These are phyloP conservation scores for Rhododendron simsii DNA, from an alignment of 148 eudicot species.

Conservation along the genomic window DNA sequence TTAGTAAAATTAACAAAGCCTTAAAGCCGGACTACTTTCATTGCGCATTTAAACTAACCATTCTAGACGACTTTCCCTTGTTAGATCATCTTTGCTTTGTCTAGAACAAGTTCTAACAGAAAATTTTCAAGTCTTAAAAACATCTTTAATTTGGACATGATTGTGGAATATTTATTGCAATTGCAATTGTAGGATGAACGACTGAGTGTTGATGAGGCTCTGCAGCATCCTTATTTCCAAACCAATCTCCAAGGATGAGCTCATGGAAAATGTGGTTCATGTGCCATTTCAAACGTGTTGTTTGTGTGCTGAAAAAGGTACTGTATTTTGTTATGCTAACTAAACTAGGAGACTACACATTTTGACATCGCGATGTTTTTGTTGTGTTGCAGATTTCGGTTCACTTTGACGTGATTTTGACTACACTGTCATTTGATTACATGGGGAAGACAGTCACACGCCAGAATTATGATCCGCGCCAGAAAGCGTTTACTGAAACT, in stretches of 20 bases:
- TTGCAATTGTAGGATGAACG: slow-evolving; percentile 65
- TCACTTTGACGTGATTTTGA: background rate
- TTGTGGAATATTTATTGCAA: background rate
- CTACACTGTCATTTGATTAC: background rate
- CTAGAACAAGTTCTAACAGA: background rate
- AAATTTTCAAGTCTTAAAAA: background rate
- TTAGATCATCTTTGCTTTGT: background rate
- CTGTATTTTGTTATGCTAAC: background rate
- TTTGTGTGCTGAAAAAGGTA: slow-evolving; percentile 3
- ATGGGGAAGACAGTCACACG: background rate
- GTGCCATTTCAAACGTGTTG: background rate
- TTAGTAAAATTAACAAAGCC: background rate
- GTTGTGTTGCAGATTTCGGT: background rate
- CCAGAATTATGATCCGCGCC: background rate
- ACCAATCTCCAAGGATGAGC: slow-evolving; percentile 16
- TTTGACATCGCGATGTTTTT: background rate
- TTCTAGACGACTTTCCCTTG: background rate
- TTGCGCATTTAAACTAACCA: background rate
- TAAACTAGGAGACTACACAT: background rate
- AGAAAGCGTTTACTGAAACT: background rate
- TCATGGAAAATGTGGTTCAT: background rate
- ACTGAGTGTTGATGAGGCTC: slow-evolving; percentile 77
- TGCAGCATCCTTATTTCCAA: slow-evolving; percentile 76
- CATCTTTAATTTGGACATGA: background rate
- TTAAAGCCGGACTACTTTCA: background rate